phyloP scores from a whole-genome alignment of 1,139 yeast genomes.

The Hyphopichia buzzinii region DNA sequence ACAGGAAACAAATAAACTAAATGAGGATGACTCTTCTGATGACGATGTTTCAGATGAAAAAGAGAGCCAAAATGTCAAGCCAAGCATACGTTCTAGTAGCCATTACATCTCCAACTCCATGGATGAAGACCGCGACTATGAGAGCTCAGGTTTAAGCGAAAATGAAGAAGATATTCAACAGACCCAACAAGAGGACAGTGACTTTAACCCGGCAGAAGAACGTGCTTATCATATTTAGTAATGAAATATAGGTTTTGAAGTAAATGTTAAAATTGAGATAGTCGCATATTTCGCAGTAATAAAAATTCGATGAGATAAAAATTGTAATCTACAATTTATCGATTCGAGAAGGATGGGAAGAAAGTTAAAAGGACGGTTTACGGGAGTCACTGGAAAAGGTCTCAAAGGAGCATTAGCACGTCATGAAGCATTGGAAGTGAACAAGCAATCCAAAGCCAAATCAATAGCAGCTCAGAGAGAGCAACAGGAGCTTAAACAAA shows the following conservation, averaged over 20 bases:
- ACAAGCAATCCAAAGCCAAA: conserved; percentile 13
- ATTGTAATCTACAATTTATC: too few relatives aligned
- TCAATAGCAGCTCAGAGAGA: conserved; percentile 22
- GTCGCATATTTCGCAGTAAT: too few relatives aligned
- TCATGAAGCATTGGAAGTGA: conserved; percentile 22
- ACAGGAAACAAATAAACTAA: conserved; percentile 12
- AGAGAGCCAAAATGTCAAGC: neutral
- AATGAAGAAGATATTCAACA: conserved; percentile 25
- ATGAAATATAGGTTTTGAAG: too few relatives aligned
- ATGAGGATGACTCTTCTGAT: conserved; percentile 5
- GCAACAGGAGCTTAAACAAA: conserved; percentile 23
- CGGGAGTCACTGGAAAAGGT: conserved; percentile 37
- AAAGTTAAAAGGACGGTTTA: conserved; percentile 28
- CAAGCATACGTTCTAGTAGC: neutral
- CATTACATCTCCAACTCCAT: conserved; percentile 6
- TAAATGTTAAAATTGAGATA: too few relatives aligned
- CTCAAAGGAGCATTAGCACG: conserved; percentile 46
- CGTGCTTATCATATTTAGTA: conserved; percentile 21
- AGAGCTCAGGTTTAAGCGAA: conserved; percentile 10
- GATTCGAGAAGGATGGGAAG: conserved; percentile 31
- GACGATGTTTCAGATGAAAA: conserved; percentile 4
- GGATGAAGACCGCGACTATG: conserved; percentile 12
- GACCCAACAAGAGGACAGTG: conserved; percentile 9
- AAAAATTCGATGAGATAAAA: neutral
- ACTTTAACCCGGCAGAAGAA: conserved; percentile 17